Evolutionary conservation across 2,329 filamentous ascomycete species (phyloP).

Genomic region (Drechslerella dactyloides): DNA sequence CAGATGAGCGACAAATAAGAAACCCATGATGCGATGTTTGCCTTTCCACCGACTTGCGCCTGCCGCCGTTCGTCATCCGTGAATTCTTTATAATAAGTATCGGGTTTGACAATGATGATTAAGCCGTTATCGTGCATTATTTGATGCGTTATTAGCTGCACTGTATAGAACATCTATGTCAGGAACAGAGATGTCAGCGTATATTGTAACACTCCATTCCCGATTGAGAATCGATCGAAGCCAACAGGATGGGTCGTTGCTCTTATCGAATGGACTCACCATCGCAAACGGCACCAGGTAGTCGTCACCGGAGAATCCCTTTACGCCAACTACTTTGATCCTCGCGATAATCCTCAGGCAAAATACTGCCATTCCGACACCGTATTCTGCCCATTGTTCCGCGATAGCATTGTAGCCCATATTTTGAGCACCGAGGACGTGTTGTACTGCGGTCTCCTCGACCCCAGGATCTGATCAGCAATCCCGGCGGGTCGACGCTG

Average conservation of each 20-base stretch:
- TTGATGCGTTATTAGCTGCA: constrained; percentile 36
- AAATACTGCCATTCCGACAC: constrained; percentile 38
- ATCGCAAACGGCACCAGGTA: constrained; percentile 47
- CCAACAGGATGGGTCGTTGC: neutral
- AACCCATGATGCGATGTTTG: constrained; percentile 46
- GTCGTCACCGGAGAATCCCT: constrained; percentile 45
- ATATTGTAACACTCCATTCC: too few relatives aligned
- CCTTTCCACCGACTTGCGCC: constrained; percentile 39
- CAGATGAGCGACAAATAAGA: constrained; percentile 48
- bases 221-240: too few relatives aligned
- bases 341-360: constrained; percentile 38
- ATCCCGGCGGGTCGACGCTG: too few relatives aligned
- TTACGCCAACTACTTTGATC: constrained; percentile 44
- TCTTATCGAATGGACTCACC: constrained; percentile 13
- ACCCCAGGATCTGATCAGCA: too few relatives aligned
- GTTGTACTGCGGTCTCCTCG: neutral
- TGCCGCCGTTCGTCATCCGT: constrained; percentile 11
- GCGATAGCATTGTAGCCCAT: constrained; percentile 42
- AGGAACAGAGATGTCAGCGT: neutral
- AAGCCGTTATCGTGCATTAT: constrained; percentile 46
- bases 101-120: constrained; percentile 37
- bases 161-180: constrained; percentile 39
- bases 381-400: constrained; percentile 48
- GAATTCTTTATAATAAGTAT: constrained; percentile 36
- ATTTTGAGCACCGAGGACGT: constrained; percentile 5